Base-by-base conservation (phyloP, 768 basidiomycete genomes). In the Phanerodontia chrysosporium region DNA sequence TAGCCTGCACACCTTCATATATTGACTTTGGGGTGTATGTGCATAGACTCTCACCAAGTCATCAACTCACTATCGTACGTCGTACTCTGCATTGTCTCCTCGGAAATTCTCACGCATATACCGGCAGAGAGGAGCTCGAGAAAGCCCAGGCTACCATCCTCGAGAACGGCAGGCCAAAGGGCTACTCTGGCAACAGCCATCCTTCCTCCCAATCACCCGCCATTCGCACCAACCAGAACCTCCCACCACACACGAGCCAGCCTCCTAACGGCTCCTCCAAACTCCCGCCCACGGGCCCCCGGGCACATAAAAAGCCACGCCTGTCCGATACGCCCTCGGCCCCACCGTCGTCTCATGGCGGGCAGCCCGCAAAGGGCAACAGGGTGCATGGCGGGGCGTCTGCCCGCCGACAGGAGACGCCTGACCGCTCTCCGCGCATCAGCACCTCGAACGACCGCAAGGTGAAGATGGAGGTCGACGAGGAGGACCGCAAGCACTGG, bases 261-360 rank as follows among this genome's bases (percentile, higher is more conserved):
- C 49, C 55, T 16, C 25, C 64, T 18, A 68, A 67, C 24, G 67
- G 72, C 16, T 62, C 64, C 61, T 60, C 66, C 14, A 89, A 85
- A 69, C 77, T 75, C 2, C 86, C 83, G 7, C 91, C 91, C 0
- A 93, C 90, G 0, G 91, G 85, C 12, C 91, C 91, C 2, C 83
- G 91, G 56, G 87, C 88, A 25, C 78, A 89, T 72, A 93, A 93
- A 77, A 89, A 88, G 66, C 85, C 83, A 16, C 85, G 91, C 12
- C 73, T 91, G 5, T 85, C 88, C 13, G 87, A 89, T 58, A 44
- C 64, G n/a, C 66, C 63, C 14, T 57, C 59, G 1, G 57, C 58
- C 9, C 64, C 52, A 21, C 57, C 66, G 24, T 52, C 64, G 16
- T 49, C 60, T 29, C 52, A 42, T 53, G 59, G 36, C 51, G 49